Evolutionary conservation across 75 land plant species (phyloP).

Genomic region (Picea sitchensis): DNA sequence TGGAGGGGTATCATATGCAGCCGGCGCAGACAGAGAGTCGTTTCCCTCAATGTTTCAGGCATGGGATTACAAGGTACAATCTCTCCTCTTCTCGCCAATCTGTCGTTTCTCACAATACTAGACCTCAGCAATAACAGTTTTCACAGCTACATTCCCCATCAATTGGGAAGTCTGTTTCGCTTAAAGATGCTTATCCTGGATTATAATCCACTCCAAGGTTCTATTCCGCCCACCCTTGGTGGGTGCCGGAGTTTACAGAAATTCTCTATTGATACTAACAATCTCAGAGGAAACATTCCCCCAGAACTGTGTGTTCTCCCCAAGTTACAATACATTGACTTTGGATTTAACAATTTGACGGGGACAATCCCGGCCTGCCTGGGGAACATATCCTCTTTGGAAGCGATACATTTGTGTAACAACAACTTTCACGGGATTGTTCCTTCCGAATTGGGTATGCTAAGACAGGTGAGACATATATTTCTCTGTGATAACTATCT

Average conservation of each 20-base stretch:
- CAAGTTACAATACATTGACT: not conserved
- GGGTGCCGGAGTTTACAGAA: not conserved
- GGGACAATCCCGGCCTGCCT: not conserved
- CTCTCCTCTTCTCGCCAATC: constrained; percentile 5
- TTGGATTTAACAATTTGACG: not conserved
- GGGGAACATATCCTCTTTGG: constrained; percentile 4
- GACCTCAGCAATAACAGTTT: constrained; percentile 19
- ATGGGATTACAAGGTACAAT: constrained; percentile 18
- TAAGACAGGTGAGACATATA: not conserved
- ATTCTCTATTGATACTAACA: not conserved
- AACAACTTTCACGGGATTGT: not conserved
- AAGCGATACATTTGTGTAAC: not conserved
- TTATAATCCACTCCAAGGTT: constrained; percentile 21
- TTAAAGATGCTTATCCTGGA: constrained; percentile 11
- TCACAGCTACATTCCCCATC: constrained; percentile 10
- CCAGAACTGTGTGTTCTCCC: not conserved
- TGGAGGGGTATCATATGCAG: not conserved
- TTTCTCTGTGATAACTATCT: not conserved
- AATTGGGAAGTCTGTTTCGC: not conserved
- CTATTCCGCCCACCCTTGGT: constrained; percentile 14
- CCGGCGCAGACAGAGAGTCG: not conserved
- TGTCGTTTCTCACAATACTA: constrained; percentile 1
- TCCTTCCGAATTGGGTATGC: not conserved
- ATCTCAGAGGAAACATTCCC: not conserved
- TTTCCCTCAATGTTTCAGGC: constrained; percentile 5